These are phyloP conservation scores for Ophiocordyceps robertsii DNA, from an alignment of 2,329 filamentous ascomycete genomes.

Conservation along the genomic window DNA sequence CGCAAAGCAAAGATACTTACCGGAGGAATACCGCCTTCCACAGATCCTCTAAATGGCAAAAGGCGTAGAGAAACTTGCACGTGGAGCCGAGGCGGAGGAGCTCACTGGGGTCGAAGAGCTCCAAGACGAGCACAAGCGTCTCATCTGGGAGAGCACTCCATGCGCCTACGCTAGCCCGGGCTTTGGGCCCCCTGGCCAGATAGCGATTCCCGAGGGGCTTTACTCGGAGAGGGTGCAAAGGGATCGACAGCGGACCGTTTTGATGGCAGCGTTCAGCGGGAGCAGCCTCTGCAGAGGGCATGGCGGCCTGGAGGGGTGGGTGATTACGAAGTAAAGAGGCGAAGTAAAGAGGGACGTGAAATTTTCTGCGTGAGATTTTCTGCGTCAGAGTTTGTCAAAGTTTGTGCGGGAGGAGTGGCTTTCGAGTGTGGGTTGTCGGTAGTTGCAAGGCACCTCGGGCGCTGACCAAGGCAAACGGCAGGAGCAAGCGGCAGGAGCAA, in stretches of 20 bases:
- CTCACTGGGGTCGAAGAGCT: constrained; percentile 52
- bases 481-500: too few species aligned
- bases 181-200: constrained; percentile 50
- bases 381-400: too few species aligned
- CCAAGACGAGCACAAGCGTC: constrained; percentile 60
- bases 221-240: constrained; percentile 67
- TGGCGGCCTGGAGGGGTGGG: constrained; percentile 1
- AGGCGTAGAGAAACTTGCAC: constrained; percentile 79
- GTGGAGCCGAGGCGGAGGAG: constrained; percentile 59
- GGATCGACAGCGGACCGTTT: constrained; percentile 34
- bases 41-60: constrained; percentile 69
- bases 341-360: too few species aligned
- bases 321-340: neutral
- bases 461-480: too few species aligned
- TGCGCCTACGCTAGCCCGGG: constrained; percentile 50
- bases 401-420: too few species aligned
- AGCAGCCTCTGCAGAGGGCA: neutral
- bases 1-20: constrained; percentile 41
- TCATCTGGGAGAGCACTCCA: constrained; percentile 69
- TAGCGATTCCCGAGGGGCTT: constrained; percentile 79
- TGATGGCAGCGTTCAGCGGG: too few species aligned
- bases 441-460: too few species aligned
- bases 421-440: too few species aligned
- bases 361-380: too few species aligned
- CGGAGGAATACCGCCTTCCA: constrained; percentile 78